Percentiles rank a stretch among this genome's conserved stretches.
These are phyloP conservation scores for Trametes hirsuta DNA, from an alignment of 1,284 basidiomycete genomes.

Conservation along the genomic window DNA sequence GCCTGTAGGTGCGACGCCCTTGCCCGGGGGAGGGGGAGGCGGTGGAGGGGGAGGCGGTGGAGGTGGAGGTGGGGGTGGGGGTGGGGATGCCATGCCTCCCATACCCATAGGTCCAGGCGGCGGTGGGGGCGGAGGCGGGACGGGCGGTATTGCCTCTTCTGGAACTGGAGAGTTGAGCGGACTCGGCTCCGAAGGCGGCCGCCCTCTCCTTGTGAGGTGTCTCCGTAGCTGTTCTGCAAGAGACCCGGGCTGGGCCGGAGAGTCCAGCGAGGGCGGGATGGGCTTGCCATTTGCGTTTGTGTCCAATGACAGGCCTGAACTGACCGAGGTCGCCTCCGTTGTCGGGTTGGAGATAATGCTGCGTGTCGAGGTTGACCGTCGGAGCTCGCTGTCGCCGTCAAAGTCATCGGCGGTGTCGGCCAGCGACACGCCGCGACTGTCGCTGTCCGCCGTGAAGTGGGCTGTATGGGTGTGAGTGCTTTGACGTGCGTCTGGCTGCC, in stretches of 20 bases:
- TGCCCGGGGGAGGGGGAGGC: conserved; percentile 35
- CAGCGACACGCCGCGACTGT: conserved; percentile 20
- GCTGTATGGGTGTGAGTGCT: conserved; percentile 1
- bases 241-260: conserved; percentile 44
- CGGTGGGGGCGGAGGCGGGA: conserved; percentile 27
- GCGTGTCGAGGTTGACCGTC: conserved; percentile 49
- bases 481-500: too few species aligned
- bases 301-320: conserved; percentile 39
- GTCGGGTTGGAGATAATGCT: conserved; percentile 51
- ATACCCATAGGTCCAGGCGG: conserved; percentile 38
- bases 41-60: conserved; percentile 42
- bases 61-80: conserved; percentile 41
- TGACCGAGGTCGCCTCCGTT: conserved; percentile 57
- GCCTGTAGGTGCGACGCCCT: conserved; percentile 21
- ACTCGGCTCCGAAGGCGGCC: conserved; percentile 38
- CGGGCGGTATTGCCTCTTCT: conserved; percentile 36
- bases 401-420: conserved; percentile 40
- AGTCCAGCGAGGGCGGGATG: conserved; percentile 14
- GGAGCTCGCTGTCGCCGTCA: conserved; percentile 44
- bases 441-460: conserved; percentile 22
- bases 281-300: conserved; percentile 9
- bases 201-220: conserved; percentile 51
- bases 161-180: conserved; percentile 35
- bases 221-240: conserved; percentile 65
- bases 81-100: conserved; percentile 39